phyloP scores from a whole-genome alignment of 2,329 filamentous ascomycete genomes.

The Plenodomus biglobosus region DNA sequence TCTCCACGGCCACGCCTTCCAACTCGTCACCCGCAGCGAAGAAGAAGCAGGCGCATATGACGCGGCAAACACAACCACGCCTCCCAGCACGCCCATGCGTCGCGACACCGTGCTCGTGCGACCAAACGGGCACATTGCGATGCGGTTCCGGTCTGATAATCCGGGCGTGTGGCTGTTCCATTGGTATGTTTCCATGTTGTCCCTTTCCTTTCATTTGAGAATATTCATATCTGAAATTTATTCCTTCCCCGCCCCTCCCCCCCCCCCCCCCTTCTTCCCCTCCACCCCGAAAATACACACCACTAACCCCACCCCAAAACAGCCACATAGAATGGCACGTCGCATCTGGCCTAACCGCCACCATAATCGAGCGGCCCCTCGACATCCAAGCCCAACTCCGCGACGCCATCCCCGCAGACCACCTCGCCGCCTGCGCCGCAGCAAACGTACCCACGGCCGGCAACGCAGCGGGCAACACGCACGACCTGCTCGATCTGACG shows the following conservation, averaged over 20 bases:
- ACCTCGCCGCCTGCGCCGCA: slow-evolving; percentile 61
- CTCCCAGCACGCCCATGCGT: slow-evolving; percentile 47
- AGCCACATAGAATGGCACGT: slow-evolving; percentile 46
- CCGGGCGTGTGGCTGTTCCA: slow-evolving; percentile 41
- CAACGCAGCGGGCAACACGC: slow-evolving; percentile 74
- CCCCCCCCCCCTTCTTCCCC: background rate
- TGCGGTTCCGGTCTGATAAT: slow-evolving; percentile 59
- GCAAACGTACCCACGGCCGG: slow-evolving; percentile 57
- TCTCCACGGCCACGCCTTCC: slow-evolving; percentile 60
- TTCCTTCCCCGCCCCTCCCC: slow-evolving; percentile 3
- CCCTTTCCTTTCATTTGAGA: no score
- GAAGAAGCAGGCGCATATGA: slow-evolving; percentile 53
- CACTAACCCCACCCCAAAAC: background rate
- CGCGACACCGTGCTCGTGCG: slow-evolving; percentile 58
- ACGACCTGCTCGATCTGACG: slow-evolving; percentile 59
- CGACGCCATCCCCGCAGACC: slow-evolving; percentile 63
- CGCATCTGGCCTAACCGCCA: slow-evolving; percentile 53
- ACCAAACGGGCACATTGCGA: slow-evolving; percentile 57
- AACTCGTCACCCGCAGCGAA: slow-evolving; percentile 37
- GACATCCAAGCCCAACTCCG: slow-evolving; percentile 59
- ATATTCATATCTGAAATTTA: no score
- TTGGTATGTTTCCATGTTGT: background rate
- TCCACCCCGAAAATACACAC: background rate
- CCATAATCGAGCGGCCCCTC: slow-evolving; percentile 54
- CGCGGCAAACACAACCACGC: slow-evolving; percentile 22